phyloP scores from a whole-genome alignment of 2,329 filamentous ascomycete species.

The Aureobasidium pullulans region DNA sequence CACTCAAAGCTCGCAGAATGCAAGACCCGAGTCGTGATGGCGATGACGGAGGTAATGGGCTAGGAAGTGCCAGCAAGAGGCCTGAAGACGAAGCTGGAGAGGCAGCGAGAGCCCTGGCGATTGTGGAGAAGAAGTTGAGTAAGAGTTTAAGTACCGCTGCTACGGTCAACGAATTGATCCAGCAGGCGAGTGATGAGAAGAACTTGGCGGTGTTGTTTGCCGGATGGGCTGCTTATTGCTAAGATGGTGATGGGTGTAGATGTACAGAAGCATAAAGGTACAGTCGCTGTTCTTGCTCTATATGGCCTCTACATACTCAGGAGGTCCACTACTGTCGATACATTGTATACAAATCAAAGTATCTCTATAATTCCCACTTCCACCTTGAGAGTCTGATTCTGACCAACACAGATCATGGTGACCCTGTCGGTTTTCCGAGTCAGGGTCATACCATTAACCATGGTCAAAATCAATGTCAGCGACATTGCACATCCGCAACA shows the following conservation, averaged over 20 bases:
- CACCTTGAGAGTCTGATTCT: too few relatives aligned
- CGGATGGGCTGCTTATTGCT: constrained; percentile 17
- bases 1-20: constrained; percentile 57
- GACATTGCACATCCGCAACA: too few relatives aligned
- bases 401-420: too few relatives aligned
- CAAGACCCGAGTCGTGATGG: constrained; percentile 54
- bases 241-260: not conserved
- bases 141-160: constrained; percentile 91
- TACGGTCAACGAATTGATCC: constrained; percentile 94
- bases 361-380: too few relatives aligned
- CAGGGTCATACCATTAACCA: too few relatives aligned
- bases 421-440: too few relatives aligned
- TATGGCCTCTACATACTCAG: too few relatives aligned
- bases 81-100: constrained; percentile 58
- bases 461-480: too few relatives aligned
- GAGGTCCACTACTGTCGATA: too few relatives aligned
- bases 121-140: constrained; percentile 91
- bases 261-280: not conserved
- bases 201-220: constrained; percentile 83
- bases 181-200: constrained; percentile 85
- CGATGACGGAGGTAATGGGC: not conserved
- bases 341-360: too few relatives aligned
- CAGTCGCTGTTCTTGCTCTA: not conserved
- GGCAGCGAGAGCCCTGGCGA: constrained; percentile 82
- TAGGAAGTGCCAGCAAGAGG: constrained; percentile 11